A percentile compares a stretch with the other conserved stretches of the same genome.
Conservation (phyloP, 495 filamentous ascomycete genomes). For the Aspergillus ostianus region DNA sequence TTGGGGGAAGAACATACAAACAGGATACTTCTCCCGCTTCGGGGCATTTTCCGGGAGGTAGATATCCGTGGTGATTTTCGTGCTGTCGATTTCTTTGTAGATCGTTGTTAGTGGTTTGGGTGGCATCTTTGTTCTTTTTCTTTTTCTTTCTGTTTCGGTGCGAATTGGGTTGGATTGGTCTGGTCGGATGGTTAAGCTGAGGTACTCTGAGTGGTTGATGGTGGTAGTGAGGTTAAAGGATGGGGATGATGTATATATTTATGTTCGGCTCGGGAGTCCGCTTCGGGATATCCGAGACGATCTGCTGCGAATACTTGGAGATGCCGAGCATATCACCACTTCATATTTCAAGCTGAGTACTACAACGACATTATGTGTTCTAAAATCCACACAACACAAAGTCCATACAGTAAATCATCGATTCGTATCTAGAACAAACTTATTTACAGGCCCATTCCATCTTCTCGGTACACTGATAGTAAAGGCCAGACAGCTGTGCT, state of each 20-base stretch:
- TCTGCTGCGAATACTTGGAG: background rate
- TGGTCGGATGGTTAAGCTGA: no score
- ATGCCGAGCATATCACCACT: background rate
- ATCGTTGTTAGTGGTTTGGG: constrained; percentile 21
- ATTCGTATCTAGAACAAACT: background rate
- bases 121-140: constrained; percentile 10
- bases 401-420: background rate
- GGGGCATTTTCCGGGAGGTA: constrained; percentile 26
- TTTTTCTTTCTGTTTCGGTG: no score
- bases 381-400: no score
- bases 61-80: constrained; percentile 33
- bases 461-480: background rate
- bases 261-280: constrained; percentile 7
- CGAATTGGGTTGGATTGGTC: no score
- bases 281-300: constrained; percentile 6
- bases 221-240: no score
- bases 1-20: constrained; percentile 23
- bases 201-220: no score
- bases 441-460: background rate
- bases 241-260: background rate
- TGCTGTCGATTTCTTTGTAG: constrained; percentile 31
- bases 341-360: no score
- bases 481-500: background rate
- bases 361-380: no score
- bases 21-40: constrained; percentile 19